Base-by-base conservation (phyloP, 78 protist species). In the Dictyostelium intermedium region DNA sequence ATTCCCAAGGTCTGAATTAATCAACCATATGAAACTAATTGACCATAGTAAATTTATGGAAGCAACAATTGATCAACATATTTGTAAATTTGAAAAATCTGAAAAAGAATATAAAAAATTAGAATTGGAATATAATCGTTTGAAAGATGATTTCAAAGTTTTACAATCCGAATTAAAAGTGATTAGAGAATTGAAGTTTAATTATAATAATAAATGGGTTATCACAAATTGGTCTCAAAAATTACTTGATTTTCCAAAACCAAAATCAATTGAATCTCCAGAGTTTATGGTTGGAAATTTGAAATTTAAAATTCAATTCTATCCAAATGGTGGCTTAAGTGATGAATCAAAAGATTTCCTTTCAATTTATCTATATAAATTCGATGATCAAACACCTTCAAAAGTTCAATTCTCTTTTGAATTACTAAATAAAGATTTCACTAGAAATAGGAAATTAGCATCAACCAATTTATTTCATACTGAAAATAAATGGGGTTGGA, bases 401-500 rank as follows among this genome's bases (percentile, higher is more conserved):
- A 66, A 66, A 27, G 74, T 66, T n/a, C 35, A 27, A 25, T 66
- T 66, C 37, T 66, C 74, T 11, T 66, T 66, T 66, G 74, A 66
- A 66, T 25, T 66, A 66, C 11, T 66, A 27, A 66, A 66, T 66
- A 66, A 66, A 66, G 74, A 66, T 66, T 30, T 30, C 32, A 66
- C 35, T 0, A 66, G 35, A 66, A 66, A 66, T 66, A 66, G 74
- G 27, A 66, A 66, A 13, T 66, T 66, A 11, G 11, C 74, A 9
- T 66, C 74, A 66, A 66, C 74, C 7, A 66, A 66, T 66, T 25
- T 66, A 9, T 66, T 66, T 11, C 32, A 66, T 66, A n/a, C 32
- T 27, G 74, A 66, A 66, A 27, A n/a, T 66, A 66, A 66, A 66
- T 66, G 74, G 74, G 74, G 74, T 66, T 66, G 74, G 74, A n/a